Percentiles rank a stretch among this genome's conserved stretches.
These are phyloP conservation scores for Barnettozyma vustinii DNA, from an alignment of 805 yeast genomes.

Conservation along the genomic window DNA sequence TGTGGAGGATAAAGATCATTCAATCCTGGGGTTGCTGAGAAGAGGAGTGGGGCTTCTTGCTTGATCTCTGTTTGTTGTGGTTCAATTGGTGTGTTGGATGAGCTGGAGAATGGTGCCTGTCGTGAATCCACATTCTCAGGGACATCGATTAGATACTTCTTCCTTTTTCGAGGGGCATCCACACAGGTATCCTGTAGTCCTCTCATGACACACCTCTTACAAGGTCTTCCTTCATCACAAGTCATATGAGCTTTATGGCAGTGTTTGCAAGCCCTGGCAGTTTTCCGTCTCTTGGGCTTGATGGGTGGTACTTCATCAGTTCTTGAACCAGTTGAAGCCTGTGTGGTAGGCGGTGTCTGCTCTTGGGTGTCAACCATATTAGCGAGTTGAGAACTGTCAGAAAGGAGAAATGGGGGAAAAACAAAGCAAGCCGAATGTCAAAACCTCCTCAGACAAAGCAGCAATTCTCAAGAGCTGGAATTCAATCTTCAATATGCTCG, in stretches of 20 bases:
- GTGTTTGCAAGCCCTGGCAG: conserved; percentile 82
- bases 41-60: background rate
- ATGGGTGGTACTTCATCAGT: background rate
- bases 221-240: conserved; percentile 80
- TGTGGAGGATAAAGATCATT: conserved; percentile 8
- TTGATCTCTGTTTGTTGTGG: background rate
- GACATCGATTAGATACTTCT: conserved; percentile 71
- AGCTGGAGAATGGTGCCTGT: background rate
- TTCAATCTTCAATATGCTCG: background rate
- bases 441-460: background rate
- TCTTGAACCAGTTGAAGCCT: background rate
- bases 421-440: background rate
- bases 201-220: conserved; percentile 68
- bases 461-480: background rate
- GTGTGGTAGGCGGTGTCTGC: background rate
- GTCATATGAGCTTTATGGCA: conserved; percentile 91
- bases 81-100: background rate
- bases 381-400: background rate
- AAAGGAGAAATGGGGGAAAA: background rate
- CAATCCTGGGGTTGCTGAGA: background rate
- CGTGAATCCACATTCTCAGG: conserved; percentile 27
- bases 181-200: conserved; percentile 67
- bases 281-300: conserved; percentile 44
- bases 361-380: background rate
- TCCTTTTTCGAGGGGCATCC: conserved; percentile 85